These are phyloP conservation scores for Galium porrigens DNA, from an alignment of 305 asterid genomes.

Conservation along the genomic window DNA sequence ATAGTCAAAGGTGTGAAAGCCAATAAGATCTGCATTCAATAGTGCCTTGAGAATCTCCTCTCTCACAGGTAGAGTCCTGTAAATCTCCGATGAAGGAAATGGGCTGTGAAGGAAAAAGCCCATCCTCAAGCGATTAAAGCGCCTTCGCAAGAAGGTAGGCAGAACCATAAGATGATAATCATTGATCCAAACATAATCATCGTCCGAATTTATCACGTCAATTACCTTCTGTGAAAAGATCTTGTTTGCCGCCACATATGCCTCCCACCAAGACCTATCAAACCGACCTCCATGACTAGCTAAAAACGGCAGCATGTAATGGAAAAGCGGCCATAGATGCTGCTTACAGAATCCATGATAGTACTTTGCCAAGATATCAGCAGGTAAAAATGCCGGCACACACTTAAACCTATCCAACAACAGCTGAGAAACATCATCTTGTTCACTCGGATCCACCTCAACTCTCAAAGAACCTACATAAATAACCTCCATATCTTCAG, in stretches of 20 bases:
- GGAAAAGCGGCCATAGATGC: constrained; percentile 38
- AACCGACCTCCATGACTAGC: constrained; percentile 37
- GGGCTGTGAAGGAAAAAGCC: constrained; percentile 39
- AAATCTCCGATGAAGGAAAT: constrained; percentile 38
- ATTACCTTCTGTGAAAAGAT: constrained; percentile 37
- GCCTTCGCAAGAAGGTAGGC: constrained; percentile 36
- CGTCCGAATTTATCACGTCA: constrained; percentile 41
- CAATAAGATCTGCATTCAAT: constrained; percentile 33
- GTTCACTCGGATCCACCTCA: constrained; percentile 33
- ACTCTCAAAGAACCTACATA: constrained; percentile 33
- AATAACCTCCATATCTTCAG: constrained; percentile 39
- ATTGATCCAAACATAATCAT: constrained; percentile 37
- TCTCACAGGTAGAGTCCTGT: constrained; percentile 32
- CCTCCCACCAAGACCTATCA: constrained; percentile 39
- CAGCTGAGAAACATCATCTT: constrained; percentile 36
- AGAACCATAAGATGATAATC: constrained; percentile 40
- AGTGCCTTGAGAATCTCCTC: constrained; percentile 35
- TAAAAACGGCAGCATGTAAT: constrained; percentile 35
- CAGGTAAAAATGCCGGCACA: constrained; percentile 35
- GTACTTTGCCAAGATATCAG: constrained; percentile 29
- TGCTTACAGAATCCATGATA: constrained; percentile 39
- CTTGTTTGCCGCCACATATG: constrained; percentile 36
- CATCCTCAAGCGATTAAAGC: constrained; percentile 33
- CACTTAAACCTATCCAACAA: constrained; percentile 35
- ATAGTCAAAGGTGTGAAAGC: constrained; percentile 37